Percentiles rank a stretch among this genome's conserved stretches.
These are phyloP conservation scores for Xylariaceae sp. DNA, from an alignment of 2,329 filamentous ascomycete genomes.

Conservation along the genomic window DNA sequence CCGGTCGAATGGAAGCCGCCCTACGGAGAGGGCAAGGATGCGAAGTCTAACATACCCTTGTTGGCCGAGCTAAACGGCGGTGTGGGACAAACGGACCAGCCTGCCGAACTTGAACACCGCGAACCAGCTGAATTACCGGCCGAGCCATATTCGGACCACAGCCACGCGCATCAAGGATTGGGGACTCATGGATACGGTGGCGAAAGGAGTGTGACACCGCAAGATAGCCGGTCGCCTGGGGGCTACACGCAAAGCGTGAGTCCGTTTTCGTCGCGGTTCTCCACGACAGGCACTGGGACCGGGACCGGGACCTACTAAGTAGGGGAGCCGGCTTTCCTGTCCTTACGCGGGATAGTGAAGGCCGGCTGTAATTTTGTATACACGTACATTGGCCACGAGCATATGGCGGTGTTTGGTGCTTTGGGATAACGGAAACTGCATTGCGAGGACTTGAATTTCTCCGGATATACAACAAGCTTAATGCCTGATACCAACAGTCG, in stretches of 20 bases:
- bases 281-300: not conserved
- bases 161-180: not conserved
- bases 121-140: not conserved
- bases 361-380: no score
- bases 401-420: no score
- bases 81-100: not conserved
- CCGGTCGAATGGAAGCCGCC: constrained; percentile 10
- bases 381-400: no score
- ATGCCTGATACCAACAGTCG: no score
- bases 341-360: no score
- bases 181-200: not conserved
- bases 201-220: not conserved
- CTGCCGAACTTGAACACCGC: not conserved
- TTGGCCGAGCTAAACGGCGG: constrained; percentile 17
- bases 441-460: no score
- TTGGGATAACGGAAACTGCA: no score
- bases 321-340: no score
- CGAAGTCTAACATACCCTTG: constrained; percentile 12
- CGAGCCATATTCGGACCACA: not conserved
- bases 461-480: no score
- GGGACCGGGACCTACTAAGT: not conserved
- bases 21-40: constrained; percentile 7
- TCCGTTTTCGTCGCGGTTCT: constrained; percentile 1
- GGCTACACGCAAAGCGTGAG: not conserved
- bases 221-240: no score